A percentile compares a stretch with the other conserved stretches of the same genome.
Conservation (phyloP, 2,329 filamentous ascomycete genomes). For the Ceratocystis albifundus region DNA sequence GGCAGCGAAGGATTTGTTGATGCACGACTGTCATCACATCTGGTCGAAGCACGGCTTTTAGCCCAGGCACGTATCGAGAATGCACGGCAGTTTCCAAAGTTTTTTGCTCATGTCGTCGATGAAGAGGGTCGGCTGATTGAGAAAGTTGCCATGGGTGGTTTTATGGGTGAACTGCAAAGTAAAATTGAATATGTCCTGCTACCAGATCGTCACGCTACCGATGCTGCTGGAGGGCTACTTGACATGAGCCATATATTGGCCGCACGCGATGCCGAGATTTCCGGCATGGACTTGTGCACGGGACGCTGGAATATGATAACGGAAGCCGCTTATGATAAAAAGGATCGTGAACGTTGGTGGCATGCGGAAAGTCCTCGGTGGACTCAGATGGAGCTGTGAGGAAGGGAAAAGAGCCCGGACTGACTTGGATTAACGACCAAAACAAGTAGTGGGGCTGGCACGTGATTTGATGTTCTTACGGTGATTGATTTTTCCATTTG, state of each 20-base stretch:
- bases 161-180: slow-evolving; percentile 49
- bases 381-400: slow-evolving; percentile 27
- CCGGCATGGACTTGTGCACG: slow-evolving; percentile 33
- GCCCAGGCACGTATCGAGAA: slow-evolving; percentile 55
- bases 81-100: slow-evolving; percentile 42
- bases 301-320: slow-evolving; percentile 37
- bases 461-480: background rate
- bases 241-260: slow-evolving; percentile 41
- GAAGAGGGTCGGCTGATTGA: slow-evolving; percentile 42
- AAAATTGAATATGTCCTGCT: slow-evolving; percentile 49
- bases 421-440: background rate
- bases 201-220: slow-evolving; percentile 45
- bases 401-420: background rate
- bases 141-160: slow-evolving; percentile 46
- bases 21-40: slow-evolving; percentile 31
- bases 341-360: slow-evolving; percentile 41
- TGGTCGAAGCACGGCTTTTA: slow-evolving; percentile 44
- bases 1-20: slow-evolving; percentile 27
- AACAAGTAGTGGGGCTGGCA: background rate
- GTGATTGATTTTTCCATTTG: slow-evolving; percentile 4
- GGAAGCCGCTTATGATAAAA: slow-evolving; percentile 32
- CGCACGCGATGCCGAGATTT: slow-evolving; percentile 37
- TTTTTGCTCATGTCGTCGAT: slow-evolving; percentile 47
- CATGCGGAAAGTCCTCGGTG: slow-evolving; percentile 41
- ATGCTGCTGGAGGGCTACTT: slow-evolving; percentile 46